Evolutionary conservation across 345 rosid genomes (phyloP).

Genomic region (Pugionium dolabratum): DNA sequence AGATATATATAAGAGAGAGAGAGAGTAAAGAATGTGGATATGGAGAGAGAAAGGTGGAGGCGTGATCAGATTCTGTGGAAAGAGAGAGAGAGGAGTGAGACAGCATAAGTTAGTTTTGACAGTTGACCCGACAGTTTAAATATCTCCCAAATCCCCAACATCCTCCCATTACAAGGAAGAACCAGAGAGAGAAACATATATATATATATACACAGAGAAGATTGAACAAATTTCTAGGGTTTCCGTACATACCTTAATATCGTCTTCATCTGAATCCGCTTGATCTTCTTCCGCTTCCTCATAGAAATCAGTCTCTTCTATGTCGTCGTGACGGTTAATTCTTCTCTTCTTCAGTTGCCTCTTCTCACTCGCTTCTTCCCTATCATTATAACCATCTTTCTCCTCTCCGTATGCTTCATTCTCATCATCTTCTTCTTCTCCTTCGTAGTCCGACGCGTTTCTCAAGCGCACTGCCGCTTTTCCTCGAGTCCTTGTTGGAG

Average conservation of each 20-base stretch:
- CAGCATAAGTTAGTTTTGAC: constrained; percentile 60
- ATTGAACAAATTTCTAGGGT: constrained; percentile 35
- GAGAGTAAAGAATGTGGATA: constrained; percentile 32
- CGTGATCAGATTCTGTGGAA: constrained; percentile 77
- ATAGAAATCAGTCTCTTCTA: neutral
- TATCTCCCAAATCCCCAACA: constrained; percentile 45
- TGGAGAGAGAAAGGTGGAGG: constrained; percentile 60
- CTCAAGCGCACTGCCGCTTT: neutral
- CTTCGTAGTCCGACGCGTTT: constrained; percentile 40
- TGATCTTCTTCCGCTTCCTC: constrained; percentile 4
- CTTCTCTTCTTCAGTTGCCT: constrained; percentile 39
- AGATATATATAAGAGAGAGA: constrained; percentile 43
- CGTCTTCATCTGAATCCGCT: constrained; percentile 21
- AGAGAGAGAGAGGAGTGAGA: constrained; percentile 34
- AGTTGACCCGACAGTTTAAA: constrained; percentile 81
- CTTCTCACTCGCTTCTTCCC: constrained; percentile 31
- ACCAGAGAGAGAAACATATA: constrained; percentile 17
- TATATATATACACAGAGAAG: neutral
- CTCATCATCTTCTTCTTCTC: constrained; percentile 43
- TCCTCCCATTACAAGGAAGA: constrained; percentile 24
- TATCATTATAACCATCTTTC: constrained; percentile 41
- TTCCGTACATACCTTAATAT: constrained; percentile 39
- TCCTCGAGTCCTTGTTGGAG: constrained; percentile 27
- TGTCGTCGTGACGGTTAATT: constrained; percentile 31
- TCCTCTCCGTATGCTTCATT: constrained; percentile 31